Percentiles rank a stretch among this genome's conserved stretches.
phyloP scores from a whole-genome alignment of 148 eudicot genomes.

The Vaccinium macrocarpon region DNA sequence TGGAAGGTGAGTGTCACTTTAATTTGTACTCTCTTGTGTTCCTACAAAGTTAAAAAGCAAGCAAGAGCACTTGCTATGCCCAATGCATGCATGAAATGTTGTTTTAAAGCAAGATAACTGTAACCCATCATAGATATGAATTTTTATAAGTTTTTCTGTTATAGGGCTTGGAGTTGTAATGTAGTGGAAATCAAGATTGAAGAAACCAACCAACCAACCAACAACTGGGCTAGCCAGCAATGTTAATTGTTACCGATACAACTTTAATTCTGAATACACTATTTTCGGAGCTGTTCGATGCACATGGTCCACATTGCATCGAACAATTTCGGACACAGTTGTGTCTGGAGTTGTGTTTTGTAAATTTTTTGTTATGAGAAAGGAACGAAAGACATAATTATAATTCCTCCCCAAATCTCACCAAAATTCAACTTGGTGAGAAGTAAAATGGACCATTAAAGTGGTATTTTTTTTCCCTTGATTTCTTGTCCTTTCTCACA shows the following conservation, averaged over 20 bases:
- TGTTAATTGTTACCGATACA: no score
- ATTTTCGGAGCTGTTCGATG: no score
- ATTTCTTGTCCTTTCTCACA: not conserved
- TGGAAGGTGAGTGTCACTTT: constrained; percentile 21
- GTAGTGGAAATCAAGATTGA: constrained; percentile 15
- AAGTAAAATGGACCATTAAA: not conserved
- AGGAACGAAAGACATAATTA: not conserved
- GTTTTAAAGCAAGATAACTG: constrained; percentile 40
- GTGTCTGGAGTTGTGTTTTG: no score
- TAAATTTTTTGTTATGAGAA: not conserved
- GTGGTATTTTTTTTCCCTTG: not conserved
- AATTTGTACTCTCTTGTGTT: constrained; percentile 17
- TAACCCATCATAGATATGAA: constrained; percentile 34
- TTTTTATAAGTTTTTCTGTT: constrained; percentile 6
- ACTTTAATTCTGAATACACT: no score
- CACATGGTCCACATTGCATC: no score
- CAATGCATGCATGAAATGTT: constrained; percentile 45
- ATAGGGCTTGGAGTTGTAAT: constrained; percentile 21
- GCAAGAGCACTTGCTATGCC: constrained; percentile 32
- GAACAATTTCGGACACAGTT: no score
- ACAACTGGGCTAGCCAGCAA: not conserved
- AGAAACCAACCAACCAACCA: not conserved
- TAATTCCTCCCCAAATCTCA: not conserved
- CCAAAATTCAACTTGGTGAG: not conserved
- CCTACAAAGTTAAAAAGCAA: constrained; percentile 23